Evolutionary conservation across 1,284 basidiomycete species (phyloP), one percentile per base, ranked within the genome.

Genomic region (Clitocybe nebularis): DNA sequence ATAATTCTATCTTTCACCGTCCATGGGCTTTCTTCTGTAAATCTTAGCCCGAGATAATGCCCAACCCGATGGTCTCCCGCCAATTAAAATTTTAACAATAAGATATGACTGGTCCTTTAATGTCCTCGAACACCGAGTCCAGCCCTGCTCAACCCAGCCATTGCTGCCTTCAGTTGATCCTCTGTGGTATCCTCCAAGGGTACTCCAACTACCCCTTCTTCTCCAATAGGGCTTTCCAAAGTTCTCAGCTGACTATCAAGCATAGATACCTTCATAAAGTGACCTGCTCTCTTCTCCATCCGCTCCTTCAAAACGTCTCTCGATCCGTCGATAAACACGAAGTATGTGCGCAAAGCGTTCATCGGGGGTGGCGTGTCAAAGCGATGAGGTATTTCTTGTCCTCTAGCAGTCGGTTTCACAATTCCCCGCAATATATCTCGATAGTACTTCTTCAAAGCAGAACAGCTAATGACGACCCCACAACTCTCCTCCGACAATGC

Each of bases 231-330:
- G 48, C 74, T 75, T 64, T 97, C 89, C 45, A 98, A 60, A 24
- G 89, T 85, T 13, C 68, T 67, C 47, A 96, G 59, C 68, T 97
- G 94, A 49, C 85, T 87, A 41, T 87, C 84, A 49, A 98, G 71
- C 93, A 97, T 95, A 16, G 62, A 59, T 17, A 81, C 77, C 63
- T 93, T 93, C 86, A 97, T 92, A 53, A 91, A 96, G 63, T 98
- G 94, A 0, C 81, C 82, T 49, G 80, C 63, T 21, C 93, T 71
- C 41, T 71, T 71, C 53, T 63, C 57, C 79, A 97, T 92, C 29
- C 93, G 70, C 37, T 82, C 72, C 52, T 75, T 54, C 36, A 96
- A 61, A 37, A 86, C 61, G 20, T 82, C 75, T 29, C 70, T 66
- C 14, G 74, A 62, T 2, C 92, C 92, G 36, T 87, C 71, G 53